Evolutionary conservation across 768 basidiomycete species (phyloP).

Genomic region (Cystobasidium tubakii): DNA sequence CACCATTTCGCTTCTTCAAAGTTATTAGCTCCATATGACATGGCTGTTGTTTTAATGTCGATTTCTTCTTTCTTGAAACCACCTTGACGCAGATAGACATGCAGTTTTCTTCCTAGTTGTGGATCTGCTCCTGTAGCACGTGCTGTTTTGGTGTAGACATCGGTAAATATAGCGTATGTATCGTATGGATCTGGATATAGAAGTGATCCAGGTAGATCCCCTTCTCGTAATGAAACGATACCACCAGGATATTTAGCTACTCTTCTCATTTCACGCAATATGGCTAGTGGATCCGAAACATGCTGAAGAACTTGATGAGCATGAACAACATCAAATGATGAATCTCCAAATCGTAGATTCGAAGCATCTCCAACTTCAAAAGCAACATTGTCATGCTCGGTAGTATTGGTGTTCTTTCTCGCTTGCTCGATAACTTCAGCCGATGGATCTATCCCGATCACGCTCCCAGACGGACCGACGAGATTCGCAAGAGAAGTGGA

Average conservation of each 20-base stretch:
- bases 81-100: conserved; percentile 51
- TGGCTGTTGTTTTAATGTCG: conserved; percentile 37
- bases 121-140: conserved; percentile 52
- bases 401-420: conserved; percentile 45
- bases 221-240: conserved; percentile 54
- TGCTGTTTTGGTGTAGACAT: conserved; percentile 49
- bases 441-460: conserved; percentile 53
- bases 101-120: conserved; percentile 51
- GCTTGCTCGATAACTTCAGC: conserved; percentile 51
- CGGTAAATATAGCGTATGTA: neutral
- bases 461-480: conserved; percentile 51
- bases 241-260: conserved; percentile 51
- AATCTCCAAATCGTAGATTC: conserved; percentile 49
- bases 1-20: conserved; percentile 52
- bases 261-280: conserved; percentile 55
- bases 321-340: conserved; percentile 55
- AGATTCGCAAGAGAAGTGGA: conserved; percentile 53
- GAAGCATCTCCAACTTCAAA: conserved; percentile 53
- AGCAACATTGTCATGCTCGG: conserved; percentile 51
- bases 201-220: conserved; percentile 49
- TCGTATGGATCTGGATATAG: conserved; percentile 49
- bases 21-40: conserved; percentile 47
- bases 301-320: conserved; percentile 57
- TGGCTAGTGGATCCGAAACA: conserved; percentile 51
- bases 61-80: conserved; percentile 49